Evolutionary conservation across 2,329 filamentous ascomycete genomes (phyloP), one percentile per base, ranked within the genome.

Genomic region (Colletotrichum shisoi): DNA sequence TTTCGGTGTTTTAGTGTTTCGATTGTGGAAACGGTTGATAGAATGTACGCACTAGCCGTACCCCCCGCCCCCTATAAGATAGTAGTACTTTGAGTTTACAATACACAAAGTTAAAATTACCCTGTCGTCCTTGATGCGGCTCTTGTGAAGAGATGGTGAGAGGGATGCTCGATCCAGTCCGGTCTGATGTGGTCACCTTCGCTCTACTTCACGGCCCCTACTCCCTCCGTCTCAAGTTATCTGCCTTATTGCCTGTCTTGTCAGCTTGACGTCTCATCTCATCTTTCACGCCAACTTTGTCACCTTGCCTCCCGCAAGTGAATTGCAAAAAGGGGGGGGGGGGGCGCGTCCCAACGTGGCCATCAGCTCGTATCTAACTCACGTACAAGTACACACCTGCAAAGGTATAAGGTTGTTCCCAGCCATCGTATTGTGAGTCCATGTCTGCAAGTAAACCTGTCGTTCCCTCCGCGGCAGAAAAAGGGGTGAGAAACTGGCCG

Each of bases 21-120:
- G 46, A 40, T 11, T 40, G 57, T 42, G 39, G 52, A 57, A 56
- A 65, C 62, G 65, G 61, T 60, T 27, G 49, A 68, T 68, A 68
- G 61, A 68, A 49, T 68, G 65, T 68, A 65, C 61, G 65, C 61
- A 56, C 15, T 54, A 56, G 61, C 49, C 54, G 65, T 56, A 68
- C 65, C 54, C n/a, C 31, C 31, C 31, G 7, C 34, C 61, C 12
- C 40, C 34, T 2, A 27, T 44, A 53, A 68, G 56, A 68, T 60
- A 68, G 65, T 1, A 68, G 65, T 42, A 68, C 65, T 65, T 62
- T 67, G 52, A 61, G 40, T 49, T 63, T 37, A 40, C 21, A 63
- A 68, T 60, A 51, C 54, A 65, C 54, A 56, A 60, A 68, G 65
- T 65, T 54, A 51, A 60, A 65, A 68, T 44, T 44, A 39, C 19